Evolutionary conservation across 352 stramenopile genomes (phyloP), one percentile per base, ranked within the genome.

Genomic region (Pythium grandisporangium): DNA sequence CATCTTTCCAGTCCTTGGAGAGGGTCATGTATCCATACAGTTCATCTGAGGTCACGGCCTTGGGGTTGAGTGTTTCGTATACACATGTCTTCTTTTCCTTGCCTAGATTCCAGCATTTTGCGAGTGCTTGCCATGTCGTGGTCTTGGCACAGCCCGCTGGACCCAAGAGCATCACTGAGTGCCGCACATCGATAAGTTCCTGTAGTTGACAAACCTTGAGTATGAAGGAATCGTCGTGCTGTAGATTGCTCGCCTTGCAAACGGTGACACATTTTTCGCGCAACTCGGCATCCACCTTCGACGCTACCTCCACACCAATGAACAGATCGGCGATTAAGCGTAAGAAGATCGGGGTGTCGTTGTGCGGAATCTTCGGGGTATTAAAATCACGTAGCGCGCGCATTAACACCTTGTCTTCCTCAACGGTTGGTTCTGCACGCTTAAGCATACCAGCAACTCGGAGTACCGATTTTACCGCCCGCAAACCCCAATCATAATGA

Each of bases 21-120:
- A 94, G 62, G 13, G 79, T 94, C 79, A 94, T 94, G 61, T 93
- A 94, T 4, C 80, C 91, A 52, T 97, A 97, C n/a, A 97, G 55
- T 44, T 97, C 88, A 34, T 96, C 85, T 1, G 79, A 90, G 2
- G 82, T 93, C 36, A 95, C 77, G 2, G 83, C 75, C 45, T 95
- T 94, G 0, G 82, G 82, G 24, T 94, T 94, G 6, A 94, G 51
- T 5, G 81, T 94, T 63, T 94, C 81, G 37, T 93, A 94, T 30
- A 94, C 78, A 30, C 79, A 92, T 6, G 85, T 77, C 46, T 91
- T 91, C 57, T 93, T 93, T 23, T 92, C 81, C 23, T 93, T 88
- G 14, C 71, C 77, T 3, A 93, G 41, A 38, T 93, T 93, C 78
- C 77, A 91, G 57, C 78, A 91, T 35, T 93, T 91, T 7, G 75